These are phyloP conservation scores for Ballota nigra DNA, from an alignment of 257 asterid species.

Conservation along the genomic window DNA sequence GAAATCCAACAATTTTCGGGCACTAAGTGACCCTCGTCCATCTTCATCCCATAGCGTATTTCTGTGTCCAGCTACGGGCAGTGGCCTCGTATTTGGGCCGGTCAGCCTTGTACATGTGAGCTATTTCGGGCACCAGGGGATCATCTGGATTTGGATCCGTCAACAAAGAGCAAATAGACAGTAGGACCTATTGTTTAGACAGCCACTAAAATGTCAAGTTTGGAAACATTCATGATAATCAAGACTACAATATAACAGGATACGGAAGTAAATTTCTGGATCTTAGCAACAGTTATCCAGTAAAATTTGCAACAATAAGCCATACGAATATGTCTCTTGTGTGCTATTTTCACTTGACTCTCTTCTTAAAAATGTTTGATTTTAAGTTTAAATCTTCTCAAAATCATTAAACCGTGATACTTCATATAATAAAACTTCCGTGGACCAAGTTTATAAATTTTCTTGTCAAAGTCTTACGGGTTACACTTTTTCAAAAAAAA, in stretches of 20 bases:
- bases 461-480: not conserved
- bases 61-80: constrained; percentile 89
- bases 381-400: not conserved
- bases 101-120: constrained; percentile 80
- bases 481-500: not conserved
- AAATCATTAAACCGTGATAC: not conserved
- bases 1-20: constrained; percentile 15
- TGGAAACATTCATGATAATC: not conserved
- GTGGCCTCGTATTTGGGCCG: constrained; percentile 63
- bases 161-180: constrained; percentile 71
- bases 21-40: not conserved
- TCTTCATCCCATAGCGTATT: constrained; percentile 66
- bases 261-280: not conserved
- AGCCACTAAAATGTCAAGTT: not conserved
- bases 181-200: constrained; percentile 38
- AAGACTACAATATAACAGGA: not conserved
- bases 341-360: not conserved
- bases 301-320: not conserved
- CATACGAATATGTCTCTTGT: not conserved
- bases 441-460: not conserved
- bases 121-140: constrained; percentile 72
- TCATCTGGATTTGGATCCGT: constrained; percentile 74
- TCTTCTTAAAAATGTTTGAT: too few species aligned
- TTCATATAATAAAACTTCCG: not conserved
- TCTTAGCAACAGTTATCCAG: not conserved